phyloP scores from a whole-genome alignment of 768 basidiomycete genomes.

The Mycena maculata region DNA sequence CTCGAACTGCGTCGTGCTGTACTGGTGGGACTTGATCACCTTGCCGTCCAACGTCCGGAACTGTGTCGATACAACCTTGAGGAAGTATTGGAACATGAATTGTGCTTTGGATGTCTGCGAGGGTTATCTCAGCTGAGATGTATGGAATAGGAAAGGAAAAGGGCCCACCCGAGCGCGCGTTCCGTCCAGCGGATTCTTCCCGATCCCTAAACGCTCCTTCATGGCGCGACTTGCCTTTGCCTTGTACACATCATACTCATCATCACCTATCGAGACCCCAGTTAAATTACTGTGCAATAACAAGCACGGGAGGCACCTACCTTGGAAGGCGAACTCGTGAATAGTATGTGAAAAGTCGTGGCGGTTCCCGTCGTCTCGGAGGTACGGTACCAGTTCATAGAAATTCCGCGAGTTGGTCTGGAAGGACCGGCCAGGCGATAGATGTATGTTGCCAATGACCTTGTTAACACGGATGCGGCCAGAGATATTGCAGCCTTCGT shows the following conservation, averaged over 20 bases:
- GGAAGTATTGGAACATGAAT: slow-evolving; percentile 99
- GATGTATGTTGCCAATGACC: slow-evolving; percentile 94
- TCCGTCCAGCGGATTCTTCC: slow-evolving; percentile 80
- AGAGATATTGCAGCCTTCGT: slow-evolving; percentile 94
- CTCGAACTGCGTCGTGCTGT: slow-evolving; percentile 96
- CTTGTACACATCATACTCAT: slow-evolving; percentile 81
- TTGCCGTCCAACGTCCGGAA: slow-evolving; percentile 87
- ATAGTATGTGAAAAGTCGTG: slow-evolving; percentile 96
- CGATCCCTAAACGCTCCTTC: slow-evolving; percentile 79
- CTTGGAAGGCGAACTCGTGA: slow-evolving; percentile 83
- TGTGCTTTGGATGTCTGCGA: slow-evolving; percentile 77
- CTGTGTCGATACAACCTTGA: slow-evolving; percentile 97
- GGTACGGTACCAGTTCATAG: slow-evolving; percentile 94
- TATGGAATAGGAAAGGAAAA: slow-evolving; percentile 16
- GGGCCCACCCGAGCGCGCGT: slow-evolving; percentile 64
- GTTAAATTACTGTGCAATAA: neutral
- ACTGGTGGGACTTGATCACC: slow-evolving; percentile 89
- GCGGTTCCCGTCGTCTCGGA: slow-evolving; percentile 85
- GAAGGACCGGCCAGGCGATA: slow-evolving; percentile 97
- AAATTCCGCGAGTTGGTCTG: slow-evolving; percentile 83
- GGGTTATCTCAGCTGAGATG: slow-evolving; percentile 12
- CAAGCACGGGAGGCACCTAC: slow-evolving; percentile 38
- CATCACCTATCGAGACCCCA: slow-evolving; percentile 62
- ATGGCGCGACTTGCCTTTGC: slow-evolving; percentile 69
- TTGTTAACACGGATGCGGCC: slow-evolving; percentile 96